These are phyloP conservation scores for Xylaria sp. DNA, from an alignment of 2,329 filamentous ascomycete genomes.

Conservation along the genomic window DNA sequence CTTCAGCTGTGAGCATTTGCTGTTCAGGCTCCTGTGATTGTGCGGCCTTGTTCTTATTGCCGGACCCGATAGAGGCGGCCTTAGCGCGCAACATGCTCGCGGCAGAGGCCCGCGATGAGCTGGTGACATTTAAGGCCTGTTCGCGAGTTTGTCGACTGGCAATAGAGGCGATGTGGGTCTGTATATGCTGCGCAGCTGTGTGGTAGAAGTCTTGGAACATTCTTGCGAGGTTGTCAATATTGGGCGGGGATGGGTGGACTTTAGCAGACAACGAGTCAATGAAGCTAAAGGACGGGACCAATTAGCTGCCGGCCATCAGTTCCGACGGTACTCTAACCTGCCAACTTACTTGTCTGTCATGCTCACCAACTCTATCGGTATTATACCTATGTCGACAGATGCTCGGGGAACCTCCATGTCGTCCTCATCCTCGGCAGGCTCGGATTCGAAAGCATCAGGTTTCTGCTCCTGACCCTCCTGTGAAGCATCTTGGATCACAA, in stretches of 20 bases:
- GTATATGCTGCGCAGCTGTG: slow-evolving; percentile 81
- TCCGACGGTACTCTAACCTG: slow-evolving; percentile 17
- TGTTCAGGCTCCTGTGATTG: slow-evolving; percentile 64
- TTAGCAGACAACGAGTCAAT: slow-evolving; percentile 89
- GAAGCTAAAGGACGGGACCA: slow-evolving; percentile 67
- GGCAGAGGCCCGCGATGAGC: slow-evolving; percentile 66
- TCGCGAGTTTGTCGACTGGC: slow-evolving; percentile 79
- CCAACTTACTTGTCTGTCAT: slow-evolving; percentile 80
- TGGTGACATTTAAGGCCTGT: slow-evolving; percentile 64
- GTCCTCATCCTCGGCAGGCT: slow-evolving; percentile 58
- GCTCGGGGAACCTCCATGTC: slow-evolving; percentile 58
- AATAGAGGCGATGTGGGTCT: slow-evolving; percentile 84
- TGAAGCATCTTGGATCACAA: slow-evolving; percentile 39
- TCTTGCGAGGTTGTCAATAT: slow-evolving; percentile 82
- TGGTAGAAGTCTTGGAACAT: slow-evolving; percentile 96
- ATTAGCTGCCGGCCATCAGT: slow-evolving; percentile 34
- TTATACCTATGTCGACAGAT: slow-evolving; percentile 82
- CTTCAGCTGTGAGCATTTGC: slow-evolving; percentile 90
- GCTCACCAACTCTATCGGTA: slow-evolving; percentile 93
- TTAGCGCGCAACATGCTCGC: slow-evolving; percentile 67
- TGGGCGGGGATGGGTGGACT: slow-evolving; percentile 84
- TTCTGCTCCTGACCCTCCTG: slow-evolving; percentile 44
- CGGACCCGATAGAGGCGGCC: slow-evolving; percentile 63
- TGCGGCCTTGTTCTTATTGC: slow-evolving; percentile 59
- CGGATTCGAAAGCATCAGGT: slow-evolving; percentile 62